Conservation (phyloP, 495 filamentous ascomycete species). For the Neurospora sp. region DNA sequence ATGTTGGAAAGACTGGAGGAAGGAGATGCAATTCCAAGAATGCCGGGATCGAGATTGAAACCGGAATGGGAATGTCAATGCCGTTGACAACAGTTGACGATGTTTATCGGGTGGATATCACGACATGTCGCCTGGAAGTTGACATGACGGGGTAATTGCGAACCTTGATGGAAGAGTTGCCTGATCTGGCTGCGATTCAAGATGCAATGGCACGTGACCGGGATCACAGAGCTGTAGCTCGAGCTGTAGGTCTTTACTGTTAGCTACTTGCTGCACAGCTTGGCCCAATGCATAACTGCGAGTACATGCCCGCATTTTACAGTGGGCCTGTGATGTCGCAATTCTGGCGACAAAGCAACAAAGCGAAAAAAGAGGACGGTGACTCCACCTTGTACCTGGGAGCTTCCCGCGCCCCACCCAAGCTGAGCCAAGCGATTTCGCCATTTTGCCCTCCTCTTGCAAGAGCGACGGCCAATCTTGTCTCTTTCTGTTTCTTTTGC, state of each 20-base stretch:
- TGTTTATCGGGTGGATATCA: not conserved
- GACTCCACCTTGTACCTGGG: not conserved
- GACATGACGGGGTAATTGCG: not conserved
- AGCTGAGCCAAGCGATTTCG: constrained; percentile 17
- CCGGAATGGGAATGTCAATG: not conserved
- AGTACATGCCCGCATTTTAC: not conserved
- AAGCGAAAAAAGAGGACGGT: constrained; percentile 6
- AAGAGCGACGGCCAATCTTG: constrained; percentile 3
- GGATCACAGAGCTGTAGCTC: not conserved
- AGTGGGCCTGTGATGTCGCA: constrained; percentile 20
- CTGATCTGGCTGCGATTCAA: not conserved
- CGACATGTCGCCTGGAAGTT: not conserved
- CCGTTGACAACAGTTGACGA: not conserved
- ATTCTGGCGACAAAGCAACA: constrained; percentile 24
- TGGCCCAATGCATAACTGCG: not conserved
- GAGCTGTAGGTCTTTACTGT: not conserved
- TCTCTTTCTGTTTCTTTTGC: not conserved
- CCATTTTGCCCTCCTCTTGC: constrained; percentile 21
- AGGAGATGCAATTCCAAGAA: not conserved
- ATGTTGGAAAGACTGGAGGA: not conserved
- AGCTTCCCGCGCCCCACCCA: constrained; percentile 9
- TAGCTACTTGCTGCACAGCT: not conserved
- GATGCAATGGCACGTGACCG: not conserved
- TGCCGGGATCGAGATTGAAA: not conserved
- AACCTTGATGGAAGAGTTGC: not conserved